A percentile compares a stretch with the other conserved stretches of the same genome.
Evolutionary conservation across 495 filamentous ascomycete species (phyloP).

Genomic region (Ascodesmis nigricans): DNA sequence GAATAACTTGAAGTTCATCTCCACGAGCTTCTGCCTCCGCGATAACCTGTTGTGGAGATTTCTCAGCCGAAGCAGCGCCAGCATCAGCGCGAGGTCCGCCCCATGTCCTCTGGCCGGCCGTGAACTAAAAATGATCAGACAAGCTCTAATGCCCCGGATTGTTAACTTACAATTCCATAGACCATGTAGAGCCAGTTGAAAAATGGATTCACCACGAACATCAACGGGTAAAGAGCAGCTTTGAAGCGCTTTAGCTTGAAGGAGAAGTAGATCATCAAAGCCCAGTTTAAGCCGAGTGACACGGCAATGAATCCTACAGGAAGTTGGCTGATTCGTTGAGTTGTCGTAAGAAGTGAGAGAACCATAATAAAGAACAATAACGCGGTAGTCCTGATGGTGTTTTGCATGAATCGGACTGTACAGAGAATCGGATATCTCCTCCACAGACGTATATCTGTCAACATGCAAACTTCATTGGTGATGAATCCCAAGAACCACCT

Average conservation of each 20-base stretch:
- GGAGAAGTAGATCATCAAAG: slow-evolving; percentile 93
- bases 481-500: slow-evolving; percentile 97
- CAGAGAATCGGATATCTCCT: slow-evolving; percentile 76
- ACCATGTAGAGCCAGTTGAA: slow-evolving; percentile 99
- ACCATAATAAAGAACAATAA: slow-evolving; percentile 92
- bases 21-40: slow-evolving; percentile 57
- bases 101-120: slow-evolving; percentile 89
- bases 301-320: slow-evolving; percentile 89
- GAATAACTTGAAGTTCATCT: slow-evolving; percentile 80
- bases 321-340: slow-evolving; percentile 49
- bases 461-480: slow-evolving; percentile 96
- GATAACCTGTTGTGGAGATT: slow-evolving; percentile 63
- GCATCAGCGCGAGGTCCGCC: slow-evolving; percentile 88
- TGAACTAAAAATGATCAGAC: slow-evolving; percentile 30
- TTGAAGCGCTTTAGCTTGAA: slow-evolving; percentile 71
- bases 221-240: slow-evolving; percentile 80
- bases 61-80: slow-evolving; percentile 54
- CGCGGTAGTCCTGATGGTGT: slow-evolving; percentile 89
- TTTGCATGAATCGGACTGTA: slow-evolving; percentile 77
- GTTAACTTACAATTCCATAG: slow-evolving; percentile 30
- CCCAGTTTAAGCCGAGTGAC: slow-evolving; percentile 84
- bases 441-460: slow-evolving; percentile 86
- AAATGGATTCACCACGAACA: slow-evolving; percentile 91
- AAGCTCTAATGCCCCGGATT: not conserved
- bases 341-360: slow-evolving; percentile 67